Evolutionary conservation across 768 basidiomycete species (phyloP).

Genomic region (Astraeus odoratus): DNA sequence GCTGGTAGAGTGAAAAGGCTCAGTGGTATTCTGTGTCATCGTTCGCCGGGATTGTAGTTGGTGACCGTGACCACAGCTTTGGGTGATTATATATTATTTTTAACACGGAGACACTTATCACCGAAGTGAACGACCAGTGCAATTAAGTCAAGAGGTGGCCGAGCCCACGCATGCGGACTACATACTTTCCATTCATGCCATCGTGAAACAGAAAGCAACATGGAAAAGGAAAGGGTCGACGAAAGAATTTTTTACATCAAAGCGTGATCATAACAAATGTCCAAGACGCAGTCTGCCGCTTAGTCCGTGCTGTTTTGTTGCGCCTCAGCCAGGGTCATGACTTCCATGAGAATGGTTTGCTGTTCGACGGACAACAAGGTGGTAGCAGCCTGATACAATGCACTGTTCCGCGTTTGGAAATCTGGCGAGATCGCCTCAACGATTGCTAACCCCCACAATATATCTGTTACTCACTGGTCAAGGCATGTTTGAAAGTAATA

Average conservation of each 20-base stretch:
- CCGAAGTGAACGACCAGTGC: neutral
- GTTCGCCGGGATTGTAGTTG: too few relatives aligned
- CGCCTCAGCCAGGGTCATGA: slow-evolving; percentile 64
- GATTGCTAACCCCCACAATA: neutral
- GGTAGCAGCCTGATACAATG: slow-evolving; percentile 64
- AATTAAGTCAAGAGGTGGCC: neutral
- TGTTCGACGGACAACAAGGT: slow-evolving; percentile 67
- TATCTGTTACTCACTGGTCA: slow-evolving; percentile 52
- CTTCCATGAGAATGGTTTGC: slow-evolving; percentile 78
- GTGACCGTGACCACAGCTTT: neutral
- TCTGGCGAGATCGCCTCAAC: slow-evolving; percentile 31
- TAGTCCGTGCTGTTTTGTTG: slow-evolving; percentile 12
- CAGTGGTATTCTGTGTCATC: too few relatives aligned
- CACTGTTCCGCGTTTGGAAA: slow-evolving; percentile 68
- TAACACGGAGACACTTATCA: neutral
- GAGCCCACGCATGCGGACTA: too few relatives aligned
- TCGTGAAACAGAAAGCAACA: neutral
- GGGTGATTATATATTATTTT: neutral
- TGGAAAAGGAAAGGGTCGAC: neutral
- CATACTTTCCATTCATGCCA: neutral
- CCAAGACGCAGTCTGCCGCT: neutral
- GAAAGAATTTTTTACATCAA: neutral
- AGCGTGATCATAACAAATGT: neutral
- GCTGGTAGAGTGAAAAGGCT: too few relatives aligned
- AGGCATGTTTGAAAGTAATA: slow-evolving; percentile 65